Percentiles rank a stretch among this genome's conserved stretches.
Evolutionary conservation across 169 alveolate genomes (phyloP).

Genomic region (Plasmodium gonderi): DNA sequence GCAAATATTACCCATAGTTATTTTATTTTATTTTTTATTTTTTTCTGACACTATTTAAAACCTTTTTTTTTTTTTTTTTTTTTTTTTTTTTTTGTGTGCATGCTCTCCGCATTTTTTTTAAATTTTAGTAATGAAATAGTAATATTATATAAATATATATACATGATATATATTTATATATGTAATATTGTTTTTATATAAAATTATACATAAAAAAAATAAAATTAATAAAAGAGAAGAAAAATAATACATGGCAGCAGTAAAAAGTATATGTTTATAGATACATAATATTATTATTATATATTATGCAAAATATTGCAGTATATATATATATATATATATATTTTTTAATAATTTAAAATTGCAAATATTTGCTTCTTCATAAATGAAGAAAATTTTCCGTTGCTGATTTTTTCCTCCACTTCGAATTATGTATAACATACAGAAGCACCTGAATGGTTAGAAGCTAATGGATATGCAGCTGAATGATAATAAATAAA

Average conservation of each 20-base stretch:
- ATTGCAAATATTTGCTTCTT: background rate
- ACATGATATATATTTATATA: background rate
- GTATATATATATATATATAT: no score
- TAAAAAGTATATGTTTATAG: background rate
- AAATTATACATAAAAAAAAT: background rate
- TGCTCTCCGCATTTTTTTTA: background rate
- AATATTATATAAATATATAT: background rate
- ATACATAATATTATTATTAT: background rate
- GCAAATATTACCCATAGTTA: background rate
- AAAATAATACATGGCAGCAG: background rate
- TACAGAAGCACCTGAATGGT: no score
- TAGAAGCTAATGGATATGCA: no score
- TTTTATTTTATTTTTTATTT: background rate
- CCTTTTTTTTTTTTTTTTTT: background rate
- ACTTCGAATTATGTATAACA: background rate
- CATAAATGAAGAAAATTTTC: background rate
- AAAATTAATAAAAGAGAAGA: background rate
- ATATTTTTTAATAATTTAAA: background rate
- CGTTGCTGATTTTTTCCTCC: background rate
- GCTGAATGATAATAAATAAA: no score
- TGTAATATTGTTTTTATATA: background rate
- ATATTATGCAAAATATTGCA: background rate
- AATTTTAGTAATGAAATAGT: background rate
- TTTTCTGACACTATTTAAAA: background rate
- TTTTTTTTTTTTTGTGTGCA: conserved; percentile 23